Base-by-base conservation (phyloP, 148 eudicot species). In the Vaccinium macrocarpon region DNA sequence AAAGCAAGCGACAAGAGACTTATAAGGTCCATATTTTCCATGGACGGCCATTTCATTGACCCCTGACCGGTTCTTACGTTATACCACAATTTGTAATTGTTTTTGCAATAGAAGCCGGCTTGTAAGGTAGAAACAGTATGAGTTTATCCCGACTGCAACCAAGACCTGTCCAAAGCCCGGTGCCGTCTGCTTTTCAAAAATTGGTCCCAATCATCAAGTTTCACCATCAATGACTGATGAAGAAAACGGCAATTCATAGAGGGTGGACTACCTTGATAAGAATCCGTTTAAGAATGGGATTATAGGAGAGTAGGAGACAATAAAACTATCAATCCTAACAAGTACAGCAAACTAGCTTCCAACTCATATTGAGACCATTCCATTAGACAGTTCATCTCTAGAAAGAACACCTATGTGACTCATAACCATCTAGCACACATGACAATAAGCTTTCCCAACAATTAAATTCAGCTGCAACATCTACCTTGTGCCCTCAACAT, bases 311-410 rank as follows among this genome's bases (percentile, higher is more conserved):
- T 42, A 42, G 46, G 46, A 42, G 46, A 42, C 46, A 42, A 35
- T 27, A 59, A 6, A 80, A 1, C 21, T 4, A 57, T 19, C 32
- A 4, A 57, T 56, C 82, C 29, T 80, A 32, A 35, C 48, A 80
- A 80, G 49, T 80, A 8, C 18, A 62, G 16, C 82, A 80, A 29
- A 56, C 50, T 80, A 61, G 50, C 59, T 80, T 80, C 82, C 46
- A 32, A 80, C 27, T 42, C 51, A 11, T 32, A 32, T 19, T 59
- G 73, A 66, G 38, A 66, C 15, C 35, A 25, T 11, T 66, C 38
- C 73, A 21, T 66, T 29, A 25, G 8, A 66, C 23, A 27, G 73
- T 29, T 29, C 73, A 66, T 66, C 38, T 23, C 12, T 13, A 78
- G 12, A 78, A 15, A 56, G 51, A 32, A 6, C 27, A 23, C 48